Evolutionary conservation across 495 filamentous ascomycete species (phyloP).

Genomic region (Neurospora hispaniola): DNA sequence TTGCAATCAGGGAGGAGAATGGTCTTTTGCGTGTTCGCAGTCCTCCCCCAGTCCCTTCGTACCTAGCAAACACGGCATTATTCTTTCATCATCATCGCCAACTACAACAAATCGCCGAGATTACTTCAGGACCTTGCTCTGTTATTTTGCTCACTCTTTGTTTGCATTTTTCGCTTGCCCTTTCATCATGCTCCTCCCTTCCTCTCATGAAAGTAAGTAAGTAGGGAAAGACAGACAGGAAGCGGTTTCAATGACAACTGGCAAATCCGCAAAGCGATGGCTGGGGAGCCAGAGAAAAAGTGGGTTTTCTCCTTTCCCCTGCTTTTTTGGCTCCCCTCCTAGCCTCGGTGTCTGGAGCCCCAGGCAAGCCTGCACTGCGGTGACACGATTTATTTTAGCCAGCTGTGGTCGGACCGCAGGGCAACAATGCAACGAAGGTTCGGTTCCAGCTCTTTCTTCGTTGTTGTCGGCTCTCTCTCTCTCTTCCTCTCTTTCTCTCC

Average conservation of each 20-base stretch:
- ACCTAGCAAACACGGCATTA: background rate
- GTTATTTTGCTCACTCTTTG: background rate
- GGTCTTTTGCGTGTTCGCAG: background rate
- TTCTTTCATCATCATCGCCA: background rate
- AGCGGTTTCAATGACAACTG: background rate
- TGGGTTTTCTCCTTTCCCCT: background rate
- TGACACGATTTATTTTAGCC: background rate
- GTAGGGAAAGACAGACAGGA: background rate
- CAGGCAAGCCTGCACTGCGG: background rate
- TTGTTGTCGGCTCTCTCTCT: background rate
- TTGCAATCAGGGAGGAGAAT: background rate
- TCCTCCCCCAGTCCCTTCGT: background rate
- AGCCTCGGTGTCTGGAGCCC: background rate
- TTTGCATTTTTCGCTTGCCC: too few relatives aligned
- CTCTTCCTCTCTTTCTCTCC: background rate
- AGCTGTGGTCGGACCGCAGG: background rate
- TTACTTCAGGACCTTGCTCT: background rate
- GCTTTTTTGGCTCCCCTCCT: background rate
- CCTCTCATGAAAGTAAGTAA: background rate
- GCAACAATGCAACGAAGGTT: background rate
- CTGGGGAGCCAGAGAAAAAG: background rate
- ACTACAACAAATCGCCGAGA: background rate
- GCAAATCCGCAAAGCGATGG: background rate
- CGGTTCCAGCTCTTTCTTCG: background rate
- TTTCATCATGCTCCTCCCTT: background rate